Conservation (phyloP, 2,329 filamentous ascomycete species). For the Lachnellula occidentalis region DNA sequence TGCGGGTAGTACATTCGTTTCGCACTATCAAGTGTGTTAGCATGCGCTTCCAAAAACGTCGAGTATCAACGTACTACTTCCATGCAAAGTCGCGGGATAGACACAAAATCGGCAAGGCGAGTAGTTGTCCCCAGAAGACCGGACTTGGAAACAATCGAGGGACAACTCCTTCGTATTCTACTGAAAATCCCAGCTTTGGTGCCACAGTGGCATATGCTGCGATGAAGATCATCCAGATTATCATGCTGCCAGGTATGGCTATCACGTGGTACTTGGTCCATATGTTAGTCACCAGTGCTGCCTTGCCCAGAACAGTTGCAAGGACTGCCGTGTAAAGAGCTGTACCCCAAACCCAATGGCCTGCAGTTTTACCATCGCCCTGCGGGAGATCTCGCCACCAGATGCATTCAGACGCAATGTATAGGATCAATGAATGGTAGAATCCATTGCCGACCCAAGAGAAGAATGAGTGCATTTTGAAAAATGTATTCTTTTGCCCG, state of each 20-base stretch:
- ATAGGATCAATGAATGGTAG: conserved; percentile 92
- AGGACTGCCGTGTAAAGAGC: conserved; percentile 93
- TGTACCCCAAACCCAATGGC: conserved; percentile 97
- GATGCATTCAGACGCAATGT: conserved; percentile 75
- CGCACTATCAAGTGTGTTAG: conserved; percentile 37
- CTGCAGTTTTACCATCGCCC: conserved; percentile 72
- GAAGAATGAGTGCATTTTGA: conserved; percentile 86
- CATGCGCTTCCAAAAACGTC: not conserved
- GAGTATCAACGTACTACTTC: conserved; percentile 65
- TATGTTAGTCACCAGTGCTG: conserved; percentile 88
- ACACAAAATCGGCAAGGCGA: conserved; percentile 75
- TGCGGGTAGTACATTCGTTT: conserved; percentile 97
- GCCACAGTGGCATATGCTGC: conserved; percentile 82
- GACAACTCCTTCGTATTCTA: conserved; percentile 80
- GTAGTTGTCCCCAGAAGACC: conserved; percentile 85
- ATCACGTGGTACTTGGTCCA: conserved; percentile 99
- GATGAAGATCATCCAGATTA: conserved; percentile 86
- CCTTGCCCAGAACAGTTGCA: conserved; percentile 89
- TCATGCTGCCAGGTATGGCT: conserved; percentile 88
- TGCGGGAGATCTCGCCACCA: conserved; percentile 77
- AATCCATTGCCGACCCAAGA: conserved; percentile 92
- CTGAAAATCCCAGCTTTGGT: conserved; percentile 73
- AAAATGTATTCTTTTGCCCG: conserved; percentile 89
- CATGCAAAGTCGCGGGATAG: conserved; percentile 85
- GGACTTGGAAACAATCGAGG: conserved; percentile 74